Base-by-base conservation (phyloP, 139 green algal genomes). In the Volvox reticuliferus region DNA sequence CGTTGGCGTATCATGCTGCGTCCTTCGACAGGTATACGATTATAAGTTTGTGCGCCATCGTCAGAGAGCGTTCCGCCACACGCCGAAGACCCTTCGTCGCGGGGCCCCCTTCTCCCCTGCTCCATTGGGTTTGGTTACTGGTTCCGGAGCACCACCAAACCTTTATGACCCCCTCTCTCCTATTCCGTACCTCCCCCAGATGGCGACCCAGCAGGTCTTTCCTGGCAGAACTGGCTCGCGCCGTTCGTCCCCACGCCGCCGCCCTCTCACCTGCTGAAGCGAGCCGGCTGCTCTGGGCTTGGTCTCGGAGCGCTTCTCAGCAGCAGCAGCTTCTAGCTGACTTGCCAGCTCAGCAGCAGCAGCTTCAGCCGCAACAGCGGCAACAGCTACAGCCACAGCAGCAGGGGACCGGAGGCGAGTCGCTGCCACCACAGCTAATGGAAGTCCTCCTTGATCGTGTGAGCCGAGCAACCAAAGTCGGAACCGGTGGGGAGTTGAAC, bases 131-230 rank as follows among this genome's bases (percentile, higher is more conserved):
- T n/a, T n/a, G n/a, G n/a, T n/a, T n/a, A n/a, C n/a, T n/a, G n/a
- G n/a, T n/a, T n/a, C n/a, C n/a, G n/a, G n/a, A n/a, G n/a, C n/a
- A n/a, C n/a, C n/a, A n/a, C n/a, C n/a, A n/a, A n/a, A 55, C 44
- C 44, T 9, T 55, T 55, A 55, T 55, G 6, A 9, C 81, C 19
- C 30, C 0, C 30, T 19, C n/a, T 33, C 9, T 33, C 12, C 62
- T 24, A 20, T n/a, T n/a, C n/a, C n/a, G n/a, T n/a, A n/a, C 30
- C 33, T 81, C n/a, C 13, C 75, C 2, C 75, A 88, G 82, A 17
- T 88, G 82, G 82, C 82, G 82, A n/a, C 84, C 84, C 68, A 19
- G 68, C 36, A 32, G 30, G 0, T 13, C 36, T 5, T 89, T 89
- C 84, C 67, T 89, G 14, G 32, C 32, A 1, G 63, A 67, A 5